Base-by-base conservation (phyloP, 345 rosid species). In the Arabidopsis suecica region DNA sequence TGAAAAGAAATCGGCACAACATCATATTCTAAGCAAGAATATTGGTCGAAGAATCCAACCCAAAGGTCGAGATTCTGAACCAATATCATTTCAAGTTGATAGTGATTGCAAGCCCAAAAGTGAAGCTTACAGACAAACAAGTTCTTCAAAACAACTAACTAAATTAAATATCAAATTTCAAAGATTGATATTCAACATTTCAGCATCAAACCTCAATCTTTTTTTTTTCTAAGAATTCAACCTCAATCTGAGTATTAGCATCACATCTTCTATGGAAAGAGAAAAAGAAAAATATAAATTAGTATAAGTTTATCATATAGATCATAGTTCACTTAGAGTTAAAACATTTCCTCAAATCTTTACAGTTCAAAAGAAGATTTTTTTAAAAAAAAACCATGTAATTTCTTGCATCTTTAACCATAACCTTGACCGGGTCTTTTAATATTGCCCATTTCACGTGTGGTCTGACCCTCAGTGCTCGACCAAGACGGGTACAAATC, bases 401-500 rank as follows among this genome's bases (percentile, higher is more conserved):
- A 9, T 44, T 2, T 62, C 23, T 62, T 1, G 4, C 2, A 13
- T 25, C 38, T 8, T 0, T 60, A 11, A 44, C 50, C 78, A 70
- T 54, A 82, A 33, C 86, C 87, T 79, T 74, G 78, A 59, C 81
- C 16, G 22, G 49, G 9, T 71, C 33, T 81, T 86, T 82, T 86
- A 78, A 61, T 41, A 71, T 75, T 85, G 11, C 83, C 69, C 83
- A 81, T 85, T 73, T 88, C 89, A 9, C 84, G 65, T 48, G 90
- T 85, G 56, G 80, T 81, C 47, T 80, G 85, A 38, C 78, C 83
- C 32, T 87, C 93, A 0, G 81, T 82, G 82, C 91, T 90, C 6
- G 91, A 85, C 12, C 90, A 87, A 0, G 83, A 84, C 45, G 90
- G 88, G 62, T 86, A 50, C 60, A 82, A 40, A 4, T 90, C 91